Percentiles rank a stretch among this genome's conserved stretches.
Evolutionary conservation across 2,329 filamentous ascomycete species (phyloP).

Genomic region (Alternaria panax): DNA sequence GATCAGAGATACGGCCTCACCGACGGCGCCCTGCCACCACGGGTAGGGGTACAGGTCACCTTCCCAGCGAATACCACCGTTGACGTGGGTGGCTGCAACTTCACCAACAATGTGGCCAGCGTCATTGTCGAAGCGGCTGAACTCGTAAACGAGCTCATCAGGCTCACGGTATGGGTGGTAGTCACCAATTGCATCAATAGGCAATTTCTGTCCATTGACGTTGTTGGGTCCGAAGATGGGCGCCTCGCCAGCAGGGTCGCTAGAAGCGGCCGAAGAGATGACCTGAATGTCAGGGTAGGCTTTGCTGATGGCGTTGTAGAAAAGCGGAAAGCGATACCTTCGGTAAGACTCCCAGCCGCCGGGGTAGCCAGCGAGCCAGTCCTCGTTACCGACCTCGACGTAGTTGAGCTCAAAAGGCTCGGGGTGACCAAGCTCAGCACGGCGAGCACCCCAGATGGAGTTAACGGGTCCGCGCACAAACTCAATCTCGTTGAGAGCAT

Average conservation of each 20-base stretch:
- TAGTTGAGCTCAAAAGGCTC: slow-evolving; percentile 49
- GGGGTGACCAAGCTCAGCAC: slow-evolving; percentile 47
- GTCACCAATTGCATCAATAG: slow-evolving; percentile 41
- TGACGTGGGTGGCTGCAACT: slow-evolving; percentile 45
- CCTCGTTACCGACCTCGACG: slow-evolving; percentile 51
- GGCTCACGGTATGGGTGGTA: slow-evolving; percentile 56
- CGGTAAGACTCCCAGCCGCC: slow-evolving; percentile 39
- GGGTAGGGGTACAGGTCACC: slow-evolving; percentile 34
- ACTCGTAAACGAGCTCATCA: slow-evolving; percentile 52
- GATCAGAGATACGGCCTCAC: slow-evolving; percentile 70
- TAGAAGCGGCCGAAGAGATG: slow-evolving; percentile 43
- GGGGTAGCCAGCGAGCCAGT: slow-evolving; percentile 46
- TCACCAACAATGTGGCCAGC: slow-evolving; percentile 45
- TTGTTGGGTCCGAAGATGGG: slow-evolving; percentile 49
- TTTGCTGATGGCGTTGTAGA: slow-evolving; percentile 45
- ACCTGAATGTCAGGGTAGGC: slow-evolving; percentile 47
- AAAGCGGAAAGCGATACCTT: slow-evolving; percentile 43
- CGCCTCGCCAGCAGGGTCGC: slow-evolving; percentile 35
- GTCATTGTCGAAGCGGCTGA: slow-evolving; percentile 54
- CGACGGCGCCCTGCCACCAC: slow-evolving; percentile 64
- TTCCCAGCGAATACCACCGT: slow-evolving; percentile 40
- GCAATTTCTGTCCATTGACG: slow-evolving; percentile 29
- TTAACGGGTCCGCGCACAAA: slow-evolving; percentile 40
- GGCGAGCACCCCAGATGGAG: slow-evolving; percentile 46
- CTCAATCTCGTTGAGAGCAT: slow-evolving; percentile 49